Evolutionary conservation across 1,284 basidiomycete genomes (phyloP).

Genomic region (Irpex sp.): DNA sequence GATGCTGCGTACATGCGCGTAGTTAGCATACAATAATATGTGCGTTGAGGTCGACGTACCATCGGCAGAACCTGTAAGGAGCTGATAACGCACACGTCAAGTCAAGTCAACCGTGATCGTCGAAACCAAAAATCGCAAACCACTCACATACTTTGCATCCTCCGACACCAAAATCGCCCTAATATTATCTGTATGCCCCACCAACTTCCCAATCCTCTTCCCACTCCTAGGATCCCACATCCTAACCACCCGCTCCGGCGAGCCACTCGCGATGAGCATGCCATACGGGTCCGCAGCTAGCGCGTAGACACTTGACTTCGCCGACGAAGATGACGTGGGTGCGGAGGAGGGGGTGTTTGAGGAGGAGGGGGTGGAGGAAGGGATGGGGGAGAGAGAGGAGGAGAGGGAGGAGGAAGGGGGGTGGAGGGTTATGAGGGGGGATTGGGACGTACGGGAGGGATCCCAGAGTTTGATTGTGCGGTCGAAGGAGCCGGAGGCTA

Average conservation of each 20-base stretch:
- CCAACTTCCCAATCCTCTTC: conserved; percentile 70
- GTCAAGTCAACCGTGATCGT: no score
- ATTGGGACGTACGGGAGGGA: conserved; percentile 44
- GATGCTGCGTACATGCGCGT: conserved; percentile 45
- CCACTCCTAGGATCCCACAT: conserved; percentile 91
- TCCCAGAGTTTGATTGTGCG: conserved; percentile 95
- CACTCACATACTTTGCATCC: conserved; percentile 82
- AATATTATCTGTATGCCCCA: conserved; percentile 97
- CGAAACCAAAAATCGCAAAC: neutral
- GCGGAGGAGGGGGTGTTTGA: no score
- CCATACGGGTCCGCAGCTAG: conserved; percentile 79
- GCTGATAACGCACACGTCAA: conserved; percentile 34
- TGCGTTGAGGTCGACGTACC: conserved; percentile 35
- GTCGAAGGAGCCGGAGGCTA: conserved; percentile 95
- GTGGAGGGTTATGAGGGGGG: conserved; percentile 56
- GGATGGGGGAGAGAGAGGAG: no score
- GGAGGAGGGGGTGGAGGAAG: no score
- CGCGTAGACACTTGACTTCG: conserved; percentile 80
- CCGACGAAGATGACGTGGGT: conserved; percentile 46
- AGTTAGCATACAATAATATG: conserved; percentile 6
- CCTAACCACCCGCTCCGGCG: conserved; percentile 86
- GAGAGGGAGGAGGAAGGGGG: conserved; percentile 26
- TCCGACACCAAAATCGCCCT: conserved; percentile 85
- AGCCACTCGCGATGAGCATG: conserved; percentile 81
- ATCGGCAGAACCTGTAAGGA: conserved; percentile 88